Conservation (phyloP, 2,329 filamentous ascomycete species). For the Trichoderma aggressivum region DNA sequence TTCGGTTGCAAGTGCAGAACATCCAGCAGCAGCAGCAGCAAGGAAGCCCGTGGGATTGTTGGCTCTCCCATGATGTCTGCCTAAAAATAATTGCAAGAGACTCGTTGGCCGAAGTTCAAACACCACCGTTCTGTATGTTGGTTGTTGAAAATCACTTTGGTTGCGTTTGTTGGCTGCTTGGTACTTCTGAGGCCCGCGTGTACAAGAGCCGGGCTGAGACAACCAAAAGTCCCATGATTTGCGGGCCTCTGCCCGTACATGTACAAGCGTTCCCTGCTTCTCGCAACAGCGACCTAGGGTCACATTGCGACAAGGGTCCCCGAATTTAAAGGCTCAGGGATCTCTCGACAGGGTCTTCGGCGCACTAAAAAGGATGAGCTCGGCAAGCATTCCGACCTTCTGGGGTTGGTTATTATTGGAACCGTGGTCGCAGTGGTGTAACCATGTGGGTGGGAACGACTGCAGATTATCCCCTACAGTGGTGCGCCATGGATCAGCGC, state of each 20-base stretch:
- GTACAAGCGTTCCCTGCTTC: background rate
- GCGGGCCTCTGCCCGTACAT: background rate
- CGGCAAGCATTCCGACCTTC: slow-evolving; percentile 20
- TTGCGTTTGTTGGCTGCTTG: slow-evolving; percentile 6
- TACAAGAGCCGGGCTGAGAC: slow-evolving; percentile 4
- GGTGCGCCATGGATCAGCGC: background rate
- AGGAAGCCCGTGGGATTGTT: background rate
- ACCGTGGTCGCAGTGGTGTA: slow-evolving; percentile 16
- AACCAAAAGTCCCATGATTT: slow-evolving; percentile 17
- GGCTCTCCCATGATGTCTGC: background rate
- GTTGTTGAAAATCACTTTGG: background rate
- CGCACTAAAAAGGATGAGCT: slow-evolving; percentile 20
- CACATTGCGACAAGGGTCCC: slow-evolving; percentile 8
- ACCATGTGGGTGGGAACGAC: slow-evolving; percentile 13
- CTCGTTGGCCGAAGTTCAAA: slow-evolving; percentile 4
- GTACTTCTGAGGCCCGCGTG: background rate
- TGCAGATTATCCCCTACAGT: slow-evolving; percentile 13
- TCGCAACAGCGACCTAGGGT: slow-evolving; percentile 5
- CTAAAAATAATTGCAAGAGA: slow-evolving; percentile 8
- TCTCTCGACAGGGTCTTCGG: slow-evolving; percentile 19
- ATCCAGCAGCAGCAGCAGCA: background rate
- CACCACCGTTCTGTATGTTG: background rate
- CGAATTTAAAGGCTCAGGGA: background rate
- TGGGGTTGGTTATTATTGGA: slow-evolving; percentile 20
- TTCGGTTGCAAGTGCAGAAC: background rate